Percentiles rank a stretch among this genome's conserved stretches.
These are phyloP conservation scores for Chrysoporthe deuterocubensis DNA, from an alignment of 2,329 filamentous ascomycete species.

Conservation along the genomic window DNA sequence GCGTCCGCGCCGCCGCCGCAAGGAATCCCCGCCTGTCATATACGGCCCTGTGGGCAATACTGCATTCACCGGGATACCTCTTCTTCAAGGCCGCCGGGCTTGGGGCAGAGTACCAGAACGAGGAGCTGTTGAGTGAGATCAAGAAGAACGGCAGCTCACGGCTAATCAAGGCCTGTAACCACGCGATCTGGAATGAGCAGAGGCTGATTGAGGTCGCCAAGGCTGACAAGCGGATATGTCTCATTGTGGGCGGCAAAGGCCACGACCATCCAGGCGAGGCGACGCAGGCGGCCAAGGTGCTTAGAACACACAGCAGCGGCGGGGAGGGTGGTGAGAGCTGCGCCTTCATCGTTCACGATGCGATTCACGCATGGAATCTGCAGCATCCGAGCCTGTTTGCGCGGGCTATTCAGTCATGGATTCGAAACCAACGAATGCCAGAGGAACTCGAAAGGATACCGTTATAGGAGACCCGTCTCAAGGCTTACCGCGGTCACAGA, in stretches of 20 bases:
- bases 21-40: constrained; percentile 15
- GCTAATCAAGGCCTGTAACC: constrained; percentile 14
- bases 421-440: constrained; percentile 30
- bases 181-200: constrained; percentile 35
- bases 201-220: constrained; percentile 31
- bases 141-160: constrained; percentile 37
- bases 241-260: constrained; percentile 38
- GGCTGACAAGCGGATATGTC: constrained; percentile 30
- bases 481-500: not conserved
- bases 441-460: constrained; percentile 29
- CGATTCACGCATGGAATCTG: constrained; percentile 47
- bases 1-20: constrained; percentile 4
- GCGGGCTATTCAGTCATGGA: constrained; percentile 42
- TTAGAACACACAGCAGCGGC: constrained; percentile 37
- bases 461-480: constrained; percentile 7
- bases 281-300: constrained; percentile 29
- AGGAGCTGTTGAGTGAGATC: constrained; percentile 41
- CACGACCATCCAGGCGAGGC: constrained; percentile 37
- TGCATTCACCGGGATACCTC: constrained; percentile 22
- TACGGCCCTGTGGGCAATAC: constrained; percentile 21
- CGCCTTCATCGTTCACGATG: constrained; percentile 40
- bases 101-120: constrained; percentile 32
- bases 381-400: constrained; percentile 46
- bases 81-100: constrained; percentile 34
- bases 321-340: constrained; percentile 26